These are phyloP conservation scores for Penicillium sp. DNA, from an alignment of 2,329 filamentous ascomycete genomes.

Conservation along the genomic window DNA sequence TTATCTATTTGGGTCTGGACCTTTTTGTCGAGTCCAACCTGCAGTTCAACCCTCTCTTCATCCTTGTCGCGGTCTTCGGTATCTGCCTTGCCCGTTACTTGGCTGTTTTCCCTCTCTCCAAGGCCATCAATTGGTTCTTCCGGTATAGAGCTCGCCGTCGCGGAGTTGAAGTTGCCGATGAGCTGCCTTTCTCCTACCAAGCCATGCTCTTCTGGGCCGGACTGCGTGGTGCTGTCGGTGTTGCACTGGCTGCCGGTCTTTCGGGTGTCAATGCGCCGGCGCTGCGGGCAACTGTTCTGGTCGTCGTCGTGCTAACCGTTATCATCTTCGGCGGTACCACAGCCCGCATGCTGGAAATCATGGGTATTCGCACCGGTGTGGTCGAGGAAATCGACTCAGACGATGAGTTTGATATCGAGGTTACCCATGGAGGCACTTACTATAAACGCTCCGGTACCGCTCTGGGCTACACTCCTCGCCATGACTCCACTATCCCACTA, in stretches of 20 bases:
- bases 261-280: slow-evolving; percentile 80
- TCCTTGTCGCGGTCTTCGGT: slow-evolving; percentile 86
- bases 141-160: slow-evolving; percentile 79
- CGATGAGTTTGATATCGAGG: slow-evolving; percentile 97
- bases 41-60: slow-evolving; percentile 91
- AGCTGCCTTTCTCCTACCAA: slow-evolving; percentile 92
- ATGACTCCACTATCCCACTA: slow-evolving; percentile 63
- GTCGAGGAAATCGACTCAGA: slow-evolving; percentile 97
- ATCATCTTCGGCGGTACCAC: slow-evolving; percentile 99
- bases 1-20: slow-evolving; percentile 95
- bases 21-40: slow-evolving; percentile 89
- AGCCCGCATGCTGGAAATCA: slow-evolving; percentile 94
- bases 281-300: slow-evolving; percentile 90
- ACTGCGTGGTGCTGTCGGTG: slow-evolving; percentile 90
- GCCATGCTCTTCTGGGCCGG: slow-evolving; percentile 99
- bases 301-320: slow-evolving; percentile 95
- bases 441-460: slow-evolving; percentile 78
- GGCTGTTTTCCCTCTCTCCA: slow-evolving; percentile 90
- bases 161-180: slow-evolving; percentile 78
- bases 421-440: slow-evolving; percentile 71
- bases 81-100: slow-evolving; percentile 93
- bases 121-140: slow-evolving; percentile 88
- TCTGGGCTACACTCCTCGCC: slow-evolving; percentile 73
- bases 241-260: slow-evolving; percentile 87
- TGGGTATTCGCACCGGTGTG: slow-evolving; percentile 94